These are phyloP conservation scores for Marasmius sp. DNA, from an alignment of 1,284 basidiomycete genomes.

Conservation along the genomic window DNA sequence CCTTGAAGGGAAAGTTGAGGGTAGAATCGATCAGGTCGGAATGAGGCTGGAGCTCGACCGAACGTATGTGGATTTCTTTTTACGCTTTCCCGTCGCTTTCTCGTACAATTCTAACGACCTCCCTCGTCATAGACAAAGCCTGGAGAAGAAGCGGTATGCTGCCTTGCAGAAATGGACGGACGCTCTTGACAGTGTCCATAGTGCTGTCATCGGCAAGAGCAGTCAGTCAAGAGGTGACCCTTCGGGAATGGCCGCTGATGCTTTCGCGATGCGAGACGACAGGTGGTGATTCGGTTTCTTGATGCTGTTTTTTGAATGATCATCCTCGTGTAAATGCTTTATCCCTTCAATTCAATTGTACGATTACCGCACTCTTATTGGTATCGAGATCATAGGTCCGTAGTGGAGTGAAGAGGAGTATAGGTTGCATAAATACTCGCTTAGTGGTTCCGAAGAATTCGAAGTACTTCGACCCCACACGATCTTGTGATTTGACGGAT, in stretches of 20 bases:
- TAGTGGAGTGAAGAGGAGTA: too few species aligned
- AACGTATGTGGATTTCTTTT: conserved; percentile 55
- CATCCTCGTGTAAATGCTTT: too few species aligned
- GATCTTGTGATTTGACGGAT: too few species aligned
- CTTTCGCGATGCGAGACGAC: not conserved
- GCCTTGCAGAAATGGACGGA: conserved; percentile 83
- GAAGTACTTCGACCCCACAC: too few species aligned
- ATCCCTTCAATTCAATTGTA: too few species aligned
- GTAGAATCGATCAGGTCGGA: conserved; percentile 93
- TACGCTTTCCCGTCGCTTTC: not conserved
- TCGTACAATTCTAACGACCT: conserved; percentile 10
- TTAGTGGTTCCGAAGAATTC: too few species aligned
- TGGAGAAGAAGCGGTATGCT: conserved; percentile 81
- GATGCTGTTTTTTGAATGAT: too few species aligned
- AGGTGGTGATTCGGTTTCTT: not conserved
- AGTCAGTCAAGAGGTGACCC: conserved; percentile 38
- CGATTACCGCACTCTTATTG: too few species aligned
- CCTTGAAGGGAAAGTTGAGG: conserved; percentile 92
- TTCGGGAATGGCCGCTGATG: conserved; percentile 1
- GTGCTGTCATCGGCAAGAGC: conserved; percentile 72
- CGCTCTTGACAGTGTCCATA: conserved; percentile 72
- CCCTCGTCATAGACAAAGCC: conserved; percentile 59
- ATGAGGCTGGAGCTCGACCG: conserved; percentile 89
- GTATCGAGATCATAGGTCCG: too few species aligned
- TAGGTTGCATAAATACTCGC: too few species aligned